Conservation (phyloP, 805 yeast genomes). For the Groenewaldozyma tartarivorans region DNA sequence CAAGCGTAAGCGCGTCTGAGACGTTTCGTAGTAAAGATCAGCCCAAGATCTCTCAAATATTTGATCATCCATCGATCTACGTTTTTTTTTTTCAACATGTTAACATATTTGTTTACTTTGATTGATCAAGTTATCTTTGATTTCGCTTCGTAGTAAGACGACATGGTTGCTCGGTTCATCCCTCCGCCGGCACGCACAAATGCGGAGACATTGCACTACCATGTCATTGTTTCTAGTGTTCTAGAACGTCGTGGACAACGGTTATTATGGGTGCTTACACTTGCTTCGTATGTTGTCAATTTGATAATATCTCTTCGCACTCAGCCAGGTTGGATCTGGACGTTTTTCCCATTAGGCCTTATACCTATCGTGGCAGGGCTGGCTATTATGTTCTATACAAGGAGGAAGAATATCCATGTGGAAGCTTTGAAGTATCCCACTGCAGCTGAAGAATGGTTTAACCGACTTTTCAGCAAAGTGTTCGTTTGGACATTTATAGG, state of each 20-base stretch:
- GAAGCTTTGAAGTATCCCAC: slow-evolving; percentile 9
- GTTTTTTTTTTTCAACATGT: too few relatives aligned
- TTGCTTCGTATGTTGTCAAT: slow-evolving; percentile 1
- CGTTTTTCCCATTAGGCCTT: slow-evolving; percentile 10
- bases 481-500: slow-evolving; percentile 2
- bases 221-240: slow-evolving; percentile 1
- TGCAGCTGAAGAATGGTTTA: slow-evolving; percentile 1
- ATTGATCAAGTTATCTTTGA: too few relatives aligned
- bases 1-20: too few relatives aligned
- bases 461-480: background rate
- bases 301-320: slow-evolving; percentile 2
- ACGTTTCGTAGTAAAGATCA: too few relatives aligned
- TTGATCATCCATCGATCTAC: too few relatives aligned
- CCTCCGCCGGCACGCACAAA: slow-evolving; percentile 6
- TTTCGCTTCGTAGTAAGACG: too few relatives aligned
- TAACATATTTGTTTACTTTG: too few relatives aligned
- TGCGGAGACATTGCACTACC: slow-evolving; percentile 8
- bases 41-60: too few relatives aligned
- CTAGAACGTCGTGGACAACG: slow-evolving; percentile 5
- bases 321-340: slow-evolving; percentile 13
- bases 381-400: slow-evolving; percentile 9
- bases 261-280: slow-evolving; percentile 1
- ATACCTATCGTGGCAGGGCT: slow-evolving; percentile 6
- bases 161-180: slow-evolving; percentile 10
- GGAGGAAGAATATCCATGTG: slow-evolving; percentile 12